Conservation (phyloP, 495 filamentous ascomycete species). For the Neurospora sp. region DNA sequence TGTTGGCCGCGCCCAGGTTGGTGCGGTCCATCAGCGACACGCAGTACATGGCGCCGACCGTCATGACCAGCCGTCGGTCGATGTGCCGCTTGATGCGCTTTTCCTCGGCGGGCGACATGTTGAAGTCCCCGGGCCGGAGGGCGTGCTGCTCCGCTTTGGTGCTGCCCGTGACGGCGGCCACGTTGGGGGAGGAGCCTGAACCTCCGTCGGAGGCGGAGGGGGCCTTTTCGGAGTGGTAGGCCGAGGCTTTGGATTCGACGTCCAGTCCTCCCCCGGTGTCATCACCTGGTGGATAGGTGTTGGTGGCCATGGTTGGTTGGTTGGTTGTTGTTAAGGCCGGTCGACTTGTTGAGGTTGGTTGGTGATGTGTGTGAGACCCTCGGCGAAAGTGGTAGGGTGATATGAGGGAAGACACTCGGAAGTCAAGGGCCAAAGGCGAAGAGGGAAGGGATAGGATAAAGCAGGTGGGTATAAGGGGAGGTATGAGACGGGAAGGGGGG, state of each 20-base stretch:
- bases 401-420: not conserved
- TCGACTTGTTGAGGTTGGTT: not conserved
- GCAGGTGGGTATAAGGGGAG: not conserved
- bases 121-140: constrained; percentile 15
- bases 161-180: not conserved
- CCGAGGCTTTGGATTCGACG: not conserved
- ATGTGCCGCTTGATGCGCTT: constrained; percentile 46
- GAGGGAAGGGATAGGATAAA: not conserved
- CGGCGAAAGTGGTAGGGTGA: not conserved
- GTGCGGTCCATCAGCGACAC: constrained; percentile 59
- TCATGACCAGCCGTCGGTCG: constrained; percentile 53
- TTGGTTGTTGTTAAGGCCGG: not conserved
- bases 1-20: constrained; percentile 52
- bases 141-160: not conserved
- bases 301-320: not conserved
- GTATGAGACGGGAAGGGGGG: not conserved
- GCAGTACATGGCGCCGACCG: constrained; percentile 55
- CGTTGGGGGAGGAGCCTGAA: not conserved
- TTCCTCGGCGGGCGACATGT: constrained; percentile 27
- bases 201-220: not conserved
- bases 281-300: not conserved
- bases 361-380: not conserved
- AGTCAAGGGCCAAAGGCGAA: not conserved
- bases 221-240: not conserved
- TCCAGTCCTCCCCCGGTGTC: not conserved